Base-by-base conservation (phyloP, 495 filamentous ascomycete species). In the Tricharina praecox region DNA sequence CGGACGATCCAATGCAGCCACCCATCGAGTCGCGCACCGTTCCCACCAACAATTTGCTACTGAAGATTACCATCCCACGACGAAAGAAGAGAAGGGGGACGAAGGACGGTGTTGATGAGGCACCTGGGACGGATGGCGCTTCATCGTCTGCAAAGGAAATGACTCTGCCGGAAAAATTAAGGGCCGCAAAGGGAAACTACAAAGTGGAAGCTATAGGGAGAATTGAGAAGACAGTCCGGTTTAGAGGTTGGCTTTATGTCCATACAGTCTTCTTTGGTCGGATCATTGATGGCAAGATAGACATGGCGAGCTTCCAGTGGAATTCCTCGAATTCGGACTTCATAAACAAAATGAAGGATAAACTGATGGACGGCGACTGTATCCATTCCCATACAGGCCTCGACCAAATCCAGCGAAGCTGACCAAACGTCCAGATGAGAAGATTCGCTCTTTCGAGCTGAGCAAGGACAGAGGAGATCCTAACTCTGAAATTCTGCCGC, bases 31-130 rank as follows among this genome's bases (percentile, higher is more conserved):
- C 90, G 4, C 74, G 72, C 23, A 78, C 76, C 53, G 67, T 76
- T 4, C 53, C 68, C 26, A 80, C 85, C 2, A 81, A 81, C 52
- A 90, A 93, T 54, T 61, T 96, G 23, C 68, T 96, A 19, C 68
- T 97, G 20, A 85, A 86, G 64, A 70, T 97, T 37, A 85, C 80
- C 0, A 76, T 94, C 1, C 92, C 92, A 0, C 88, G 81, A 62
- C 67, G 82, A 36, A 92, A 84, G 4, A 73, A 85, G 36, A 94
- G 82, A 60, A 74, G 85, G 24, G 90, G 84, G 63, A 67, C 76
- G 38, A 84, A 82, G 5, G 28, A 5, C 7, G 37, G 37, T 40
- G 37, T 8, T 25, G n/a, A 13, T 18, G 40, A 26, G 10, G 3
- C 7, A 26, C 9, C 23, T 18, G 18, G 13, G 13, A 43, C 19